Evolutionary conservation across 2,329 filamentous ascomycete species (phyloP).

Genomic region (Aspergillus awamori): DNA sequence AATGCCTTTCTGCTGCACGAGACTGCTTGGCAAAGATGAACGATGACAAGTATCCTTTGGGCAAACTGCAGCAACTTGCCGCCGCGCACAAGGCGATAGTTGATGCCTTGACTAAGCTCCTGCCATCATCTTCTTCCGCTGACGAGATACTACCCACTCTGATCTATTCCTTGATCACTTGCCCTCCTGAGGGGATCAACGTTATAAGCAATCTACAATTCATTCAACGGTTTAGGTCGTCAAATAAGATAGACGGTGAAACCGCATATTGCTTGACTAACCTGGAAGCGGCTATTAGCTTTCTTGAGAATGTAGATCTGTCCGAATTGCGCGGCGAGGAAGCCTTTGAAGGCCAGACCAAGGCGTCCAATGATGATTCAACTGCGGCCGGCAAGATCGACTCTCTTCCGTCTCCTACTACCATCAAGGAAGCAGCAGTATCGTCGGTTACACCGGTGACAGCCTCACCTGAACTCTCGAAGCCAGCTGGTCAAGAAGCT

Average conservation of each 20-base stretch:
- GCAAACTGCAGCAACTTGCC: slow-evolving; percentile 87
- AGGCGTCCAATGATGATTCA: slow-evolving; percentile 46
- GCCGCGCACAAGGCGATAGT: slow-evolving; percentile 92
- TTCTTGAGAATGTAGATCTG: slow-evolving; percentile 92
- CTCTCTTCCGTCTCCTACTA: slow-evolving; percentile 24
- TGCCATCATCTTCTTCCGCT: slow-evolving; percentile 78
- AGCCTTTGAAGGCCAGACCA: slow-evolving; percentile 67
- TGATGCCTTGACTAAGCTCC: slow-evolving; percentile 71
- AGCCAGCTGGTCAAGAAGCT: slow-evolving; percentile 31
- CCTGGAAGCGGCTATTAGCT: slow-evolving; percentile 90
- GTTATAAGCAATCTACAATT: slow-evolving; percentile 95
- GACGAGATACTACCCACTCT: slow-evolving; percentile 97
- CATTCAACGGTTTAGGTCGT: slow-evolving; percentile 86
- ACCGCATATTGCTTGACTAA: slow-evolving; percentile 96
- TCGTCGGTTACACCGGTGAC: slow-evolving; percentile 34
- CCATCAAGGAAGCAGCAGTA: slow-evolving; percentile 27
- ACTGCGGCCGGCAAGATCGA: slow-evolving; percentile 31
- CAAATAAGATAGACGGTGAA: slow-evolving; percentile 86
- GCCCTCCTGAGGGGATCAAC: slow-evolving; percentile 80
- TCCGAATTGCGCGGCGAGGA: slow-evolving; percentile 85
- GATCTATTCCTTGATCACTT: slow-evolving; percentile 93
- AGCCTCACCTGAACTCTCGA: slow-evolving; percentile 34
- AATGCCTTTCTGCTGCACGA: slow-evolving; percentile 71
- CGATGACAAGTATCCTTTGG: slow-evolving; percentile 81
- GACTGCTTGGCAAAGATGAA: slow-evolving; percentile 79